These are phyloP conservation scores for Lasiodiplodia gonubiensis DNA, from an alignment of 2,329 filamentous ascomycete genomes.

Conservation along the genomic window DNA sequence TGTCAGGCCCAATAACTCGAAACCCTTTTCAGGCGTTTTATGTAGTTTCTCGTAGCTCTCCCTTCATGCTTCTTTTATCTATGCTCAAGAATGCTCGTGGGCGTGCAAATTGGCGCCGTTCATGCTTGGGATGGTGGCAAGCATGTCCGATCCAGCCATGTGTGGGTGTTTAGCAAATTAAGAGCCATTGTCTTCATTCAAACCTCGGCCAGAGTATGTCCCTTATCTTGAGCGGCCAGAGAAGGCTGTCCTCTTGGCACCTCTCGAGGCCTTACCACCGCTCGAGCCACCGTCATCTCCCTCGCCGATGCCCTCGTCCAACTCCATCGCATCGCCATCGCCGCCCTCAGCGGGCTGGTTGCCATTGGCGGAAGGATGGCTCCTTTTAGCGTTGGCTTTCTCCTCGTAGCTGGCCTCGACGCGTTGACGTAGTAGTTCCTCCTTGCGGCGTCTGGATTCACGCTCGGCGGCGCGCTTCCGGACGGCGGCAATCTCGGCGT, in stretches of 20 bases:
- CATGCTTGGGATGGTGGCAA: neutral
- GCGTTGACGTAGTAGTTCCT: slow-evolving; percentile 11
- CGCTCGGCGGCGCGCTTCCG: slow-evolving; percentile 6
- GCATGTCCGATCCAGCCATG: neutral
- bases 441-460: slow-evolving; percentile 3
- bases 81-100: neutral
- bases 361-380: slow-evolving; percentile 6
- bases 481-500: slow-evolving; percentile 67
- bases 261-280: slow-evolving; percentile 8
- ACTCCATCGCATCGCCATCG: slow-evolving; percentile 45
- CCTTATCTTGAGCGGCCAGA: slow-evolving; percentile 7
- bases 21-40: neutral
- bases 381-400: slow-evolving; percentile 15
- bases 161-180: neutral
- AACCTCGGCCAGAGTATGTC: neutral
- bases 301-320: slow-evolving; percentile 37
- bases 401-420: slow-evolving; percentile 22
- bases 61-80: neutral
- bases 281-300: slow-evolving; percentile 33
- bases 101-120: neutral
- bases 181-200: neutral
- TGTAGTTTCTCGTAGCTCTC: neutral
- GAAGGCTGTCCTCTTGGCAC: slow-evolving; percentile 6
- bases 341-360: slow-evolving; percentile 34
- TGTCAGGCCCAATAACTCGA: neutral